A percentile compares a stretch with the other conserved stretches of the same genome.
Evolutionary conservation across 2,329 filamentous ascomycete species (phyloP).

Genomic region (Corinectria fuckeliana): DNA sequence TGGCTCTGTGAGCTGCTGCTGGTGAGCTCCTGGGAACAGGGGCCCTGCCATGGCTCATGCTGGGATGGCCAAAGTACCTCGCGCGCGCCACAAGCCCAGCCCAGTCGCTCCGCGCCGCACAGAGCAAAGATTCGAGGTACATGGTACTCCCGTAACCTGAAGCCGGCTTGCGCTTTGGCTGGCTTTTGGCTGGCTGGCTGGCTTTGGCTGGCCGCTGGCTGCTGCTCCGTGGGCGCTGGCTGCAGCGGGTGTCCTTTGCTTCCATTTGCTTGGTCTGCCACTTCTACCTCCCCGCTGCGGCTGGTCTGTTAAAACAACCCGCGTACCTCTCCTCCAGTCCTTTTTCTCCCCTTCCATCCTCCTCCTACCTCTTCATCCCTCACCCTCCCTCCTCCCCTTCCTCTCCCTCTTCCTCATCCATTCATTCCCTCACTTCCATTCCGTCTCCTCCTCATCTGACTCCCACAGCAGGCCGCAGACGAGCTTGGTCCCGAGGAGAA

Average conservation of each 20-base stretch:
- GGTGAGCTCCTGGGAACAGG: constrained; percentile 3
- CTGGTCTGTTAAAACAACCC: constrained; percentile 46
- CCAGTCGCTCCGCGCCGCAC: constrained; percentile 15
- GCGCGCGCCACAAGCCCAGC: constrained; percentile 13
- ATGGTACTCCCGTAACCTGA: neutral
- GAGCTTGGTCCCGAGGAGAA: constrained; percentile 45
- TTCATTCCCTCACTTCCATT: constrained; percentile 60
- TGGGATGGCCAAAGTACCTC: constrained; percentile 17
- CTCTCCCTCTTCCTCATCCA: constrained; percentile 52
- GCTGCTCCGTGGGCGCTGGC: too few relatives aligned
- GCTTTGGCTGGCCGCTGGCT: neutral
- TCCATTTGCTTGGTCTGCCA: neutral
- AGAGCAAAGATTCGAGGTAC: constrained; percentile 15
- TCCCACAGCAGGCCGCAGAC: constrained; percentile 46
- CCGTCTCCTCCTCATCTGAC: constrained; percentile 50
- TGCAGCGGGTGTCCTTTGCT: too few relatives aligned
- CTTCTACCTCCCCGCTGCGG: constrained; percentile 18
- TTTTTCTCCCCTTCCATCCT: constrained; percentile 61
- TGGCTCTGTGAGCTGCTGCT: neutral
- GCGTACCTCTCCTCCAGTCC: constrained; percentile 59
- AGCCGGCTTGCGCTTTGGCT: constrained; percentile 13
- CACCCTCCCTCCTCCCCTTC: constrained; percentile 50
- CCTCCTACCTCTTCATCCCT: constrained; percentile 58
- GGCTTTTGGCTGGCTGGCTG: neutral
- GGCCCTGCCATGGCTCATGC: neutral